These are phyloP conservation scores for Scedosporium dehoogii DNA, from an alignment of 2,329 filamentous ascomycete genomes.

Conservation along the genomic window DNA sequence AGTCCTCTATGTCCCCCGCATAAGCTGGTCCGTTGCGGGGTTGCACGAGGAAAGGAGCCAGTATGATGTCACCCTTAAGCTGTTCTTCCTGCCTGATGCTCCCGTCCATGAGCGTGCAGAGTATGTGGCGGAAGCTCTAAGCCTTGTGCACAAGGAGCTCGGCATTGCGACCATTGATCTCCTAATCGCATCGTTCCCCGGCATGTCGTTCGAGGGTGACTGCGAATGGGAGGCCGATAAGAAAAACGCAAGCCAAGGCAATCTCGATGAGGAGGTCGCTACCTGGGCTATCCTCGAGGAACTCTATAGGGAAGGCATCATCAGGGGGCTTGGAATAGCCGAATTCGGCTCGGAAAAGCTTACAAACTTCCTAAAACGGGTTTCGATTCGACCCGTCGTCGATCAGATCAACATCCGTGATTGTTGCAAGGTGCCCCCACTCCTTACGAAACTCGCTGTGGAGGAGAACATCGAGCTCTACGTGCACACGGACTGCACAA, in stretches of 20 bases:
- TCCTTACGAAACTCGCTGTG: slow-evolving; percentile 76
- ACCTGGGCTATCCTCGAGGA: slow-evolving; percentile 67
- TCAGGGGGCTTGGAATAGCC: slow-evolving; percentile 70
- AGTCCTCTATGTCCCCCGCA: slow-evolving; percentile 65
- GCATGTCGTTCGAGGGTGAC: slow-evolving; percentile 86
- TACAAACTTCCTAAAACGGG: slow-evolving; percentile 61
- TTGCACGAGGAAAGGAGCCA: slow-evolving; percentile 71
- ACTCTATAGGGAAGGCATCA: slow-evolving; percentile 60
- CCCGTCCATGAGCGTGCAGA: slow-evolving; percentile 52
- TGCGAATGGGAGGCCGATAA: slow-evolving; percentile 69
- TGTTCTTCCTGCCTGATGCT: slow-evolving; percentile 79
- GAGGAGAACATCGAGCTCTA: slow-evolving; percentile 74
- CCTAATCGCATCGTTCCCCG: slow-evolving; percentile 86
- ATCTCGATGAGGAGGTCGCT: slow-evolving; percentile 56
- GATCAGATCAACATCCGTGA: slow-evolving; percentile 95
- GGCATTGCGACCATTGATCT: slow-evolving; percentile 69
- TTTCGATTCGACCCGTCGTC: slow-evolving; percentile 65
- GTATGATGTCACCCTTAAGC: slow-evolving; percentile 91
- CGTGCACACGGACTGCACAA: slow-evolving; percentile 88
- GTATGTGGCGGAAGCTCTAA: slow-evolving; percentile 69
- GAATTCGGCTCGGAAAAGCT: slow-evolving; percentile 87
- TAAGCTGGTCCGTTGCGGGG: slow-evolving; percentile 61
- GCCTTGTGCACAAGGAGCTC: slow-evolving; percentile 71
- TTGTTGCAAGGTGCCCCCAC: slow-evolving; percentile 90
- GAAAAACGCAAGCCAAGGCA: slow-evolving; percentile 49